Evolutionary conservation across 176 grass and related monocot species (phyloP).

Genomic region (Oryza meyeriana): DNA sequence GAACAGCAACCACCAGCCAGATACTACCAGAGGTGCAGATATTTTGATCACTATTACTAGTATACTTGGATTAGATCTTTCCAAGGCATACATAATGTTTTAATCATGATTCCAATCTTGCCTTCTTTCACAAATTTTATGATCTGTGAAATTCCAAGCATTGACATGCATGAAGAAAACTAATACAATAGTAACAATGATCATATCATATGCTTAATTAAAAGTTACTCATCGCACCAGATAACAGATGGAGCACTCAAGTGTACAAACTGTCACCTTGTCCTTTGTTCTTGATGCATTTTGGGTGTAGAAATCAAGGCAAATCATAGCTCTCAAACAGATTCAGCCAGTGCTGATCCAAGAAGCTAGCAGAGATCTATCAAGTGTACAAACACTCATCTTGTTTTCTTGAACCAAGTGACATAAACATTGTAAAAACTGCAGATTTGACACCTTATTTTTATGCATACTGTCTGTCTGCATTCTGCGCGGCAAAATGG

Average conservation of each 20-base stretch:
- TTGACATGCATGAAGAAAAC: neutral
- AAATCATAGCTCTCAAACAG: constrained; percentile 31
- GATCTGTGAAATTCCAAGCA: neutral
- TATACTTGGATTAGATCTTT: neutral
- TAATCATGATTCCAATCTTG: neutral
- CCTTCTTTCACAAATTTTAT: neutral
- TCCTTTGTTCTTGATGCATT: constrained; percentile 21
- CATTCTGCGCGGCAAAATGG: constrained; percentile 25
- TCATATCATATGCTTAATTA: constrained; percentile 29
- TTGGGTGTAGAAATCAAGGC: constrained; percentile 41
- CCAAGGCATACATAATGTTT: neutral
- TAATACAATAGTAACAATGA: neutral
- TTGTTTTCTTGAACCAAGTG: constrained; percentile 26
- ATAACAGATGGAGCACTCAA: constrained; percentile 31
- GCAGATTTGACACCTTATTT: constrained; percentile 24
- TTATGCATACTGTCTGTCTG: constrained; percentile 21
- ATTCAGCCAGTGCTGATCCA: constrained; percentile 22
- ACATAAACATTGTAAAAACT: neutral
- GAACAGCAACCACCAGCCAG: neutral
- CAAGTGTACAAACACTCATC: neutral
- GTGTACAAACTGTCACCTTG: neutral
- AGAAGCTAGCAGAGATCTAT: neutral
- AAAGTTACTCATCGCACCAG: constrained; percentile 30
- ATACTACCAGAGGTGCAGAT: neutral
- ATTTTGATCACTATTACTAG: neutral